phyloP scores from a whole-genome alignment of 257 asterid species.

The Nicotiana otophora region DNA sequence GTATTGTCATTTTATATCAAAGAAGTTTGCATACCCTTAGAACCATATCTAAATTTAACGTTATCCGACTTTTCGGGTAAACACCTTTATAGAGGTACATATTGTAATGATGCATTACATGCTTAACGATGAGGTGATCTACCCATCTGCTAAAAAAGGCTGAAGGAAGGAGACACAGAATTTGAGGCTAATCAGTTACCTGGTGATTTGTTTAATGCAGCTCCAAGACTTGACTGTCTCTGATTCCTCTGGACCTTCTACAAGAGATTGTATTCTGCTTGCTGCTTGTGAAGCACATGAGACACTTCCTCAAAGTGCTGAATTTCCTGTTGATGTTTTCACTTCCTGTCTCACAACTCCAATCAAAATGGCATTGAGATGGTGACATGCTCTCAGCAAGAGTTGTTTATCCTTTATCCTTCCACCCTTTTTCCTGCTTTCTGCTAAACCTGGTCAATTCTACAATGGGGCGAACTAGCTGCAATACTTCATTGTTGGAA shows the following conservation, averaged over 20 bases:
- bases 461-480: background rate
- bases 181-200: background rate
- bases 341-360: slow-evolving; percentile 99
- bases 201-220: slow-evolving; percentile 32
- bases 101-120: background rate
- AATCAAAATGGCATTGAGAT: slow-evolving; percentile 92
- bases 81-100: slow-evolving; percentile 70
- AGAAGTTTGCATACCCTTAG: no score
- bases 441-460: background rate
- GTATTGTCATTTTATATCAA: no score
- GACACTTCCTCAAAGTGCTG: slow-evolving; percentile 94
- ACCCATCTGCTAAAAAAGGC: background rate
- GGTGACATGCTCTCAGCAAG: slow-evolving; percentile 36
- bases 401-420: slow-evolving; percentile 7
- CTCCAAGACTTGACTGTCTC: slow-evolving; percentile 68
- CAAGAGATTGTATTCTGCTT: slow-evolving; percentile 72
- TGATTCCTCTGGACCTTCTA: slow-evolving; percentile 40
- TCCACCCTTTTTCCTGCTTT: background rate
- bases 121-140: slow-evolving; percentile 1
- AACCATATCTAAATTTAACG: no score
- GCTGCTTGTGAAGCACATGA: slow-evolving; percentile 86
- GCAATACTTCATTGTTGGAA: background rate
- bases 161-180: no score
- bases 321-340: slow-evolving; percentile 93
- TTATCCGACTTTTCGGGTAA: no score